Evolutionary conservation across 306 rosid species (phyloP), one percentile per base, ranked within the genome.

Genomic region (Cyamopsis tetragonoloba): DNA sequence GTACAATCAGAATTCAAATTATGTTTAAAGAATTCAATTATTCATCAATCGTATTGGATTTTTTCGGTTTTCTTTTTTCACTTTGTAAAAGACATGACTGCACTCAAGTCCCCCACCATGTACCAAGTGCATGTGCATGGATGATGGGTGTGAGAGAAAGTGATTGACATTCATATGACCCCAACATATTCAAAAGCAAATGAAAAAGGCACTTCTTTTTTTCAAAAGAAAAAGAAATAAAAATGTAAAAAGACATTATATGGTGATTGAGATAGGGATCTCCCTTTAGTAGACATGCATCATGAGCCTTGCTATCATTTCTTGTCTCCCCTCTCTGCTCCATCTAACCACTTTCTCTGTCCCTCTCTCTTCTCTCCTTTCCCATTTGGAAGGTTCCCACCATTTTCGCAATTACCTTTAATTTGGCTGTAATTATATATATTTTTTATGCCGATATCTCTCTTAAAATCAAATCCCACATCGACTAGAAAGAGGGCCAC

Each of bases 261-360:
- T 39, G 66, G 62, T 83, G 87, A 87, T 84, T 74, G 89, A 79
- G 96, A 86, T 60, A 65, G 78, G 74, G 81, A 68, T 79, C 71
- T 80, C 71, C 26, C 92, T 92, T 92, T 87, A 71, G 41, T 51
- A 78, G 92, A 89, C 96, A 92, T 68, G 78, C 76, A 92, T 89
- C 90, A 87, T 89, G 87, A 84, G 34, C 79, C 61, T 79, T 83
- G 75, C n/a, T 71, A 80, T 85, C 88, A 82, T 82, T 79, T 62
- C 80, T 75, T 87, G 95, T 89, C 96, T 84, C 92, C 47, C 84
- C 85, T 68, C 73, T 71, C 37, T 66, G 11, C 13, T 56, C 65
- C 84, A 72, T 75, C 77, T 32, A 48, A 49, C 57, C 48, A 10
- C 71, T 43, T 51, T 12, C 35, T 44, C 34, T 59, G 41, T 62